Base-by-base conservation (phyloP, 805 yeast species). In the Candida tibetensis region DNA sequence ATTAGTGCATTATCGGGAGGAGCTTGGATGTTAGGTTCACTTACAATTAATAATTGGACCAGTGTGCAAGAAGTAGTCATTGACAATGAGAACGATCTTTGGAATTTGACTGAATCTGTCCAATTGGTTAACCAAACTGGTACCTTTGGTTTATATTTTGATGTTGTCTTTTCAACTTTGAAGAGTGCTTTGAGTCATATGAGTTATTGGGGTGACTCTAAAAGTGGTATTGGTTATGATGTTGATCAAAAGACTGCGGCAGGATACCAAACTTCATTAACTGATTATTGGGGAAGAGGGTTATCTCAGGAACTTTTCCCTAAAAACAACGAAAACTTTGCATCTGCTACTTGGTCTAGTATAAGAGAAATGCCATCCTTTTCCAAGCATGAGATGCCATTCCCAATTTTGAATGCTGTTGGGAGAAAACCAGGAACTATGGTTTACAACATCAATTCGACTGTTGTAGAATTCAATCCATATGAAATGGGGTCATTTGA, bases 1-100 rank as follows among this genome's bases (percentile, higher is more conserved):
- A 58, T 88, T 4, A 64, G 86, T 4, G 95, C 91, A 6, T 72
- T 87, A 26, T 81, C 90, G 12, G 96, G 96, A 22, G 95, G 95
- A 18, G 74, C 85, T 10, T 87, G 95, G 95, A 66, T 85, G 34
- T 68, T 86, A 18, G 82, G 86, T 1, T 74, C 90, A 7, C 59
- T 87, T 21, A 78, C 76, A 0, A 67, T 74, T 53, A 85, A 87
- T 56, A 79, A 81, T 53, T 88, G 84, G 81, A 77, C 89, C 7
- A 67, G 84, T 9, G 77, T 86, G 17, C 81, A 80, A 47, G 78
- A 69, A 2, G 75, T 86, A 17, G 66, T 66, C 2, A 42, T 60
- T 28, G 58, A 61, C 15, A 45, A 63, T 36, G 53, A 57, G 3
- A 31, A 57, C 34, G 62, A 62, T 40, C 35, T 62, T 6, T 67